Percentiles rank a stretch among this genome's conserved stretches.
Evolutionary conservation across 2,329 filamentous ascomycete genomes (phyloP).

Genomic region (Aspergillus intermedius): DNA sequence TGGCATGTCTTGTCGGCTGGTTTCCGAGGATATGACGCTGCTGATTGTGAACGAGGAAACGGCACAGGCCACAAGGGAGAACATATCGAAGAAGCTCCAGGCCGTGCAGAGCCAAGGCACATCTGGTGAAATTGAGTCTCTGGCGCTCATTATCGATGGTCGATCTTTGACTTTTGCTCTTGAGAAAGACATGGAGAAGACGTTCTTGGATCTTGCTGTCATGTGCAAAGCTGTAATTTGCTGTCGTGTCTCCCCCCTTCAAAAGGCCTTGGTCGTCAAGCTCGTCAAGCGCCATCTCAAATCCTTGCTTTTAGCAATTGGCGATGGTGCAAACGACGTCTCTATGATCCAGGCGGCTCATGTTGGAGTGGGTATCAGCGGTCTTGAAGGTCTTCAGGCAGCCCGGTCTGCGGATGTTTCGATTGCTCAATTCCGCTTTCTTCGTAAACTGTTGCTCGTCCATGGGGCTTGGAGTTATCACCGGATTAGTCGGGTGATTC

Average conservation of each 20-base stretch:
- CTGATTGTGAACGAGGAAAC: constrained; percentile 91
- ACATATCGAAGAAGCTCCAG: constrained; percentile 86
- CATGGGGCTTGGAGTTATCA: constrained; percentile 98
- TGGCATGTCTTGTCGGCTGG: constrained; percentile 97
- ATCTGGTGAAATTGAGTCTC: constrained; percentile 58
- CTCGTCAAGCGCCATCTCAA: constrained; percentile 93
- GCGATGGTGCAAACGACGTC: constrained; percentile 97
- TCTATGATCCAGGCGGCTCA: constrained; percentile 99
- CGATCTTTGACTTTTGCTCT: constrained; percentile 90
- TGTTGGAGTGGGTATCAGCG: constrained; percentile 95
- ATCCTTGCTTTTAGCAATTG: constrained; percentile 87
- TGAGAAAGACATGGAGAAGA: constrained; percentile 86
- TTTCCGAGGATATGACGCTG: constrained; percentile 97
- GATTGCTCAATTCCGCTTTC: constrained; percentile 90
- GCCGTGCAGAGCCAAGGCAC: constrained; percentile 79
- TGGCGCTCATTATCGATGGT: constrained; percentile 92
- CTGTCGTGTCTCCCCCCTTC: constrained; percentile 88
- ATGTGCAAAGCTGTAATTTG: constrained; percentile 99
- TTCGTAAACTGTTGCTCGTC: constrained; percentile 88
- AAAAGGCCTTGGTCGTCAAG: constrained; percentile 97
- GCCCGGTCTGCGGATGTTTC: constrained; percentile 92
- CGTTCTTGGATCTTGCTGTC: constrained; percentile 86
- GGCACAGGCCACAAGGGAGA: constrained; percentile 71
- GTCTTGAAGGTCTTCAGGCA: constrained; percentile 92
- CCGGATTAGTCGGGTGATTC: constrained; percentile 89